Conservation (phyloP, 2,329 filamentous ascomycete genomes). For the Pestalotiopsis sp. region DNA sequence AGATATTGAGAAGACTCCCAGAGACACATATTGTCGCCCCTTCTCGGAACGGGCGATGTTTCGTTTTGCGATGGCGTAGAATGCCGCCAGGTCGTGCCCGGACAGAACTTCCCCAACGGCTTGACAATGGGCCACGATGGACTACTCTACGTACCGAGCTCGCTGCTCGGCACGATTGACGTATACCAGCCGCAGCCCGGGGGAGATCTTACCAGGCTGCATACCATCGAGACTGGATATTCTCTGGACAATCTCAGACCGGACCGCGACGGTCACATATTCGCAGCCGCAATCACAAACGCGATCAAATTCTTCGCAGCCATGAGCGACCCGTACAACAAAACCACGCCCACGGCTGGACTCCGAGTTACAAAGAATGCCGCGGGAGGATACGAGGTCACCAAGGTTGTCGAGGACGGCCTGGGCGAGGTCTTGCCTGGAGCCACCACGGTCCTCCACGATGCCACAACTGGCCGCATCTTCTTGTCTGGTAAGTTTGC, state of each 20-base stretch:
- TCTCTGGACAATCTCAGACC: constrained; percentile 29
- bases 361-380: constrained; percentile 23
- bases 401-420: constrained; percentile 31
- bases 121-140: constrained; percentile 25
- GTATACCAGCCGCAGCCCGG: constrained; percentile 15
- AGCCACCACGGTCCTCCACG: constrained; percentile 27
- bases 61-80: constrained; percentile 25
- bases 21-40: constrained; percentile 20
- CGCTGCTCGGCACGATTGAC: constrained; percentile 19
- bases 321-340: constrained; percentile 21
- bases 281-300: constrained; percentile 25
- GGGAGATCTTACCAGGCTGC: constrained; percentile 20
- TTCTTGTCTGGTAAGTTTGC: constrained; percentile 25
- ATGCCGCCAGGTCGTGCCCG: constrained; percentile 25
- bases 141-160: constrained; percentile 34
- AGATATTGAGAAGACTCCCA: background rate
- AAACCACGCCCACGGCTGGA: constrained; percentile 18
- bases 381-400: constrained; percentile 19
- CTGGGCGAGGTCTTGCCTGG: constrained; percentile 25
- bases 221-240: constrained; percentile 22
- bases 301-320: constrained; percentile 17
- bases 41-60: constrained; percentile 30
- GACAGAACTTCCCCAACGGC: constrained; percentile 34
- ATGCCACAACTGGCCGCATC: constrained; percentile 29
- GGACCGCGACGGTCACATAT: constrained; percentile 28